These are phyloP conservation scores for Cryptococcus sp. DNA, from an alignment of 1,284 basidiomycete species.

Conservation along the genomic window DNA sequence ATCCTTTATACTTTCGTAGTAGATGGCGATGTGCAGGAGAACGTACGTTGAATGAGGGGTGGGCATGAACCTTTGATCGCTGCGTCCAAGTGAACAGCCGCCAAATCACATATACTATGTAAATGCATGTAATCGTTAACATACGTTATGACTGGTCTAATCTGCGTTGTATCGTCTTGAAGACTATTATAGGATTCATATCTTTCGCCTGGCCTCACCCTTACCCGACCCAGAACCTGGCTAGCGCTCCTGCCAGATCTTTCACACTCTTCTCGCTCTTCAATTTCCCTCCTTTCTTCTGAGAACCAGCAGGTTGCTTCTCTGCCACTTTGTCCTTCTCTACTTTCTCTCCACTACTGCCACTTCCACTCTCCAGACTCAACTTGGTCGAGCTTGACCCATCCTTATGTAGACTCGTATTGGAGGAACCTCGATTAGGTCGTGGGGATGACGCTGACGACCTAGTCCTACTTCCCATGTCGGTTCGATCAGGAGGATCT, in stretches of 20 bases:
- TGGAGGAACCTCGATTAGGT: background rate
- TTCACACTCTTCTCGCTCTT: conserved; percentile 35
- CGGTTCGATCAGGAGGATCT: background rate
- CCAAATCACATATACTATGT: too few relatives aligned
- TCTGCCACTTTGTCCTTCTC: too few relatives aligned
- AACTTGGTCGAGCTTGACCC: conserved; percentile 14
- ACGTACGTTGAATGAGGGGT: too few relatives aligned
- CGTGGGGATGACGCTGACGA: background rate
- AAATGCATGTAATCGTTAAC: too few relatives aligned
- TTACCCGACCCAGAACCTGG: conserved; percentile 43
- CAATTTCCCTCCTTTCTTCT: conserved; percentile 12
- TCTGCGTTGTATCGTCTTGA: too few relatives aligned
- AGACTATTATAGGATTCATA: too few relatives aligned
- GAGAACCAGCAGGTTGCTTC: background rate
- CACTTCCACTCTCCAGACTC: conserved; percentile 10
- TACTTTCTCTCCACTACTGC: background rate
- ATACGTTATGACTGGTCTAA: too few relatives aligned
- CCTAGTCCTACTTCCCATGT: background rate
- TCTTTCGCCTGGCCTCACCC: background rate
- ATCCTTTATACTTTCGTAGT: too few relatives aligned
- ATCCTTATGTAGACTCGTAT: background rate
- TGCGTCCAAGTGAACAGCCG: too few relatives aligned
- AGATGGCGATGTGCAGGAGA: too few relatives aligned
- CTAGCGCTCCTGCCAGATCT: conserved; percentile 32
- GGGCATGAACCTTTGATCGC: too few relatives aligned